These are phyloP conservation scores for Dichotomopilus funicola DNA, from an alignment of 2,329 filamentous ascomycete genomes.

Conservation along the genomic window DNA sequence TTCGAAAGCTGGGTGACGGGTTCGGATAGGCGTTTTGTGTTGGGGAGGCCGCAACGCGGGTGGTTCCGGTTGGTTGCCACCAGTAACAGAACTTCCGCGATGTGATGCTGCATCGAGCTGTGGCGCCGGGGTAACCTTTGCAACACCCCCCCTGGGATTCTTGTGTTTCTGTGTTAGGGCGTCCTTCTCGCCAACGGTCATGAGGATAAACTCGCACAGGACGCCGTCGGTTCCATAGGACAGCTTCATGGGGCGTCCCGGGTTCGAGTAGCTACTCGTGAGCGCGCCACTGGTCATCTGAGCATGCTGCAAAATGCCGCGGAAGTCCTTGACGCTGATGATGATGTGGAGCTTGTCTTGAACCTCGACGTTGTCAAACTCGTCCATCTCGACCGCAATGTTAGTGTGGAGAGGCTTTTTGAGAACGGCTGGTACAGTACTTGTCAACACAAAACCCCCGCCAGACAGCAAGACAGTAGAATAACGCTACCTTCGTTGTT, in stretches of 20 bases:
- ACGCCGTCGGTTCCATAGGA: conserved; percentile 63
- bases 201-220: conserved; percentile 70
- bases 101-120: conserved; percentile 44
- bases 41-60: conserved; percentile 30
- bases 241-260: conserved; percentile 65
- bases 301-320: conserved; percentile 70
- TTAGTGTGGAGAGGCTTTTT: conserved; percentile 78
- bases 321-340: conserved; percentile 77
- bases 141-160: conserved; percentile 32
- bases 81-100: conserved; percentile 33
- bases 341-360: conserved; percentile 72
- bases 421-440: conserved; percentile 51
- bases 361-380: conserved; percentile 69
- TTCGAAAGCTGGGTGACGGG: conserved; percentile 29
- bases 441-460: conserved; percentile 12
- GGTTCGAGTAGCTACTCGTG: conserved; percentile 62
- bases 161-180: conserved; percentile 43
- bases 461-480: not conserved
- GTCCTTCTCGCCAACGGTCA: conserved; percentile 66
- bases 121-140: conserved; percentile 36
- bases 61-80: conserved; percentile 26
- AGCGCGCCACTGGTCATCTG: conserved; percentile 61
- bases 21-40: conserved; percentile 35
- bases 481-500: conserved; percentile 41
- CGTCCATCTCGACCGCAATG: conserved; percentile 67